Evolutionary conservation across 73 alveolate species (phyloP).

Genomic region (Paramecium biaurelia): DNA sequence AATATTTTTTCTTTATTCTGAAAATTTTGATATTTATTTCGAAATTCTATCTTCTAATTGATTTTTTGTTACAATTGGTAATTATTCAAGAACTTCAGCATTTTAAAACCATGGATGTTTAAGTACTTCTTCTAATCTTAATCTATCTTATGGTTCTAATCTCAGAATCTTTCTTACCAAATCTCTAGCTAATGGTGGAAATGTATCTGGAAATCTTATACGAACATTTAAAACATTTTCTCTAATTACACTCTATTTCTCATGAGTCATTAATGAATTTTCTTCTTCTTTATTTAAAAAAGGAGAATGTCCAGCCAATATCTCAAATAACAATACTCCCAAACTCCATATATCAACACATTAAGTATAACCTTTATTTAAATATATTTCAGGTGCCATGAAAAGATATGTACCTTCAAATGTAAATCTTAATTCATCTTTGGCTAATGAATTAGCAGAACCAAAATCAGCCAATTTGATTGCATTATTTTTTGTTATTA

Average conservation of each 20-base stretch:
- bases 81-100: not conserved
- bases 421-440: conserved; percentile 72
- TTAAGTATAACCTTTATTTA: conserved; percentile 80
- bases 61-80: not conserved
- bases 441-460: conserved; percentile 78
- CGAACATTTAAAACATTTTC: conserved; percentile 1
- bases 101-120: conserved; percentile 42
- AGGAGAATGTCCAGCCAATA: conserved; percentile 89
- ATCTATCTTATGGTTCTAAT: conserved; percentile 29
- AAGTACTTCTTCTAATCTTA: not conserved
- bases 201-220: conserved; percentile 26
- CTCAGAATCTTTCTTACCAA: conserved; percentile 16
- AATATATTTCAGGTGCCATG: conserved; percentile 73
- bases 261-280: not conserved
- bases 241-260: not conserved
- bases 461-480: conserved; percentile 94
- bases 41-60: not conserved
- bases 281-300: conserved; percentile 65
- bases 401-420: conserved; percentile 84
- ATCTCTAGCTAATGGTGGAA: conserved; percentile 53
- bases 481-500: conserved; percentile 76
- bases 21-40: not conserved
- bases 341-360: conserved; percentile 89
- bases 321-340: conserved; percentile 90
- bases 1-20: not conserved